These are phyloP conservation scores for Hymenoscyphus linearis DNA, from an alignment of 2,329 filamentous ascomycete genomes.

Conservation along the genomic window DNA sequence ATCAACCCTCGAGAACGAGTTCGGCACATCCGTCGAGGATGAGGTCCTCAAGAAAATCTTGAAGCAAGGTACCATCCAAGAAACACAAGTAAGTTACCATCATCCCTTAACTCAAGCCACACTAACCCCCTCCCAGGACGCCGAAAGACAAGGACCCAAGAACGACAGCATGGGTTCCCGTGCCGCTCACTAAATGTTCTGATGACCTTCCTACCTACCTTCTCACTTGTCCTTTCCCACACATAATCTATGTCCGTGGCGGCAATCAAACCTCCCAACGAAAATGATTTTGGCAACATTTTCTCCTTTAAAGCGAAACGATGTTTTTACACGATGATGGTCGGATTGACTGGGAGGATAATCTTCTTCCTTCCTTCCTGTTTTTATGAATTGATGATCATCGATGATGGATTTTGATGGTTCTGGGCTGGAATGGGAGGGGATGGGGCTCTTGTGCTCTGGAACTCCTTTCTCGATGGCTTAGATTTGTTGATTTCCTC, in stretches of 20 bases:
- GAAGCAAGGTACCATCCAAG: constrained; percentile 66
- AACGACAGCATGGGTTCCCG: constrained; percentile 30
- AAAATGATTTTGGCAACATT: background rate
- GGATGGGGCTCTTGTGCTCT: background rate
- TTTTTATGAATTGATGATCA: constrained; percentile 6
- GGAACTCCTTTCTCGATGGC: background rate
- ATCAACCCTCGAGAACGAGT: constrained; percentile 72
- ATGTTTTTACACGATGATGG: background rate
- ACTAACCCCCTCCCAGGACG: background rate
- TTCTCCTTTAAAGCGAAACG: background rate
- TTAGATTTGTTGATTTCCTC: background rate
- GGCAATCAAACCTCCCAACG: background rate
- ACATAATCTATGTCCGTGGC: background rate
- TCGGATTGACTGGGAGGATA: background rate
- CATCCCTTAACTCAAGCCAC: too few relatives aligned
- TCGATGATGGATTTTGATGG: constrained; percentile 6
- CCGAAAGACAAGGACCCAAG: constrained; percentile 21
- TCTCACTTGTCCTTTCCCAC: background rate
- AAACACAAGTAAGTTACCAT: constrained; percentile 40
- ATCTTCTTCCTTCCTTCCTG: background rate
- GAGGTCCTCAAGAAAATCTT: constrained; percentile 79
- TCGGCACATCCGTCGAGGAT: constrained; percentile 74
- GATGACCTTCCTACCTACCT: background rate
- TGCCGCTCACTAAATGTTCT: constrained; percentile 24
- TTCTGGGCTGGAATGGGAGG: background rate